These are phyloP conservation scores for Diospyros lotus DNA, from an alignment of 148 eudicot species.

Conservation along the genomic window DNA sequence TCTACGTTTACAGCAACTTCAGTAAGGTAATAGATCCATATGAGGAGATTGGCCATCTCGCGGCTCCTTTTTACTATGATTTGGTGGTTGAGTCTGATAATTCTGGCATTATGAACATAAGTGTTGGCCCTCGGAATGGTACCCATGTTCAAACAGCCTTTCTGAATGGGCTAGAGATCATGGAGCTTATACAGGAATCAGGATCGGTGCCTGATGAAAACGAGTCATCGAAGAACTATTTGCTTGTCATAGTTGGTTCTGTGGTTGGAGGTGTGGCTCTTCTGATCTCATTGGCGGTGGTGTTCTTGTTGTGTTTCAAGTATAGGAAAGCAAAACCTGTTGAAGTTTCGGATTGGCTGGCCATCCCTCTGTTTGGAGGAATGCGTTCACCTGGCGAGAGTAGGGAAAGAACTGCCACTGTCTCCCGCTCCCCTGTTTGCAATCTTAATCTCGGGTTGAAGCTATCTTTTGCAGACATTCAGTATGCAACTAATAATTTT, in stretches of 20 bases:
- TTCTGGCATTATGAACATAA: constrained; percentile 25
- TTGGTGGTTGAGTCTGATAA: constrained; percentile 29
- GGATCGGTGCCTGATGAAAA: not conserved
- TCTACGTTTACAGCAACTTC: constrained; percentile 22
- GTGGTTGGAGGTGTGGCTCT: constrained; percentile 24
- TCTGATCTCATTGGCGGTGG: constrained; percentile 9
- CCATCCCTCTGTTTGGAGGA: constrained; percentile 7
- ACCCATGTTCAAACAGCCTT: constrained; percentile 1
- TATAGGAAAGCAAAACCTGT: constrained; percentile 14
- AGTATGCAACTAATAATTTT: constrained; percentile 41
- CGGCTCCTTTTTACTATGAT: constrained; percentile 33
- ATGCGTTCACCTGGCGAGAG: constrained; percentile 23
- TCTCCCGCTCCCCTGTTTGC: constrained; percentile 21
- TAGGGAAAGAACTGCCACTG: constrained; percentile 14
- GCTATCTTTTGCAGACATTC: constrained; percentile 33
- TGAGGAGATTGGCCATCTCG: not conserved
- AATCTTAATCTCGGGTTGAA: constrained; percentile 36
- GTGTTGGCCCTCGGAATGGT: constrained; percentile 20
- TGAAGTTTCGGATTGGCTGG: constrained; percentile 25
- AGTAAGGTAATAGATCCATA: not conserved
- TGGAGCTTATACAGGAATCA: constrained; percentile 22
- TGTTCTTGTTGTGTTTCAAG: constrained; percentile 12
- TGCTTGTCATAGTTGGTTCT: constrained; percentile 19
- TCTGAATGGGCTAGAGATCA: constrained; percentile 51
- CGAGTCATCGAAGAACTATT: not conserved